These are phyloP conservation scores for Clausena lansium DNA, from an alignment of 345 rosid genomes.

Conservation along the genomic window DNA sequence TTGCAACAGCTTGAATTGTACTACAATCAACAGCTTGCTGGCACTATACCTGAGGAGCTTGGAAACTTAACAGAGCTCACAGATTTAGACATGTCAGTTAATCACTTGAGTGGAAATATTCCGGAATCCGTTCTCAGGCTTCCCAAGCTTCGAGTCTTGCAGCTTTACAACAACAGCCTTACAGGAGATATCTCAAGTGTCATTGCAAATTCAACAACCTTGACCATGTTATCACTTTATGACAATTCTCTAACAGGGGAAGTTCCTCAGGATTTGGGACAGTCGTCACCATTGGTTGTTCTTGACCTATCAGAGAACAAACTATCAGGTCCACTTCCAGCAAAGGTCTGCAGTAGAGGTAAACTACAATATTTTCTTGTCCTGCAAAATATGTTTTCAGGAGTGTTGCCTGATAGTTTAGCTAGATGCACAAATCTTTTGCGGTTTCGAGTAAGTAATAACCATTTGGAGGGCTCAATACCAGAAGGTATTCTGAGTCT, in stretches of 20 bases:
- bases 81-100: slow-evolving; percentile 90
- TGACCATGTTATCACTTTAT: slow-evolving; percentile 65
- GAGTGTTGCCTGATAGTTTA: slow-evolving; percentile 57
- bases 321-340: slow-evolving; percentile 70
- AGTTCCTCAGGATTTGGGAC: slow-evolving; percentile 67
- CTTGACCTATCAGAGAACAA: slow-evolving; percentile 81
- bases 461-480: slow-evolving; percentile 58
- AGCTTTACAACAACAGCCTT: slow-evolving; percentile 92
- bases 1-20: slow-evolving; percentile 76
- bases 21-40: slow-evolving; percentile 67
- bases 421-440: slow-evolving; percentile 62
- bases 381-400: slow-evolving; percentile 65
- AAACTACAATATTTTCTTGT: slow-evolving; percentile 73
- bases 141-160: slow-evolving; percentile 69
- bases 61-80: slow-evolving; percentile 81
- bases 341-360: slow-evolving; percentile 67
- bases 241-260: slow-evolving; percentile 72
- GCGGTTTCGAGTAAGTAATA: slow-evolving; percentile 76
- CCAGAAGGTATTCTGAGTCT: slow-evolving; percentile 64
- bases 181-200: slow-evolving; percentile 70
- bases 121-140: slow-evolving; percentile 79
- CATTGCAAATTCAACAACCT: slow-evolving; percentile 58
- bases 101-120: slow-evolving; percentile 61
- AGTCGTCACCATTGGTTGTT: slow-evolving; percentile 47
- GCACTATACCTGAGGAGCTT: slow-evolving; percentile 73